Evolutionary conservation across 1,139 yeast genomes (phyloP).

Genomic region (Magnusiomyces clavatus): DNA sequence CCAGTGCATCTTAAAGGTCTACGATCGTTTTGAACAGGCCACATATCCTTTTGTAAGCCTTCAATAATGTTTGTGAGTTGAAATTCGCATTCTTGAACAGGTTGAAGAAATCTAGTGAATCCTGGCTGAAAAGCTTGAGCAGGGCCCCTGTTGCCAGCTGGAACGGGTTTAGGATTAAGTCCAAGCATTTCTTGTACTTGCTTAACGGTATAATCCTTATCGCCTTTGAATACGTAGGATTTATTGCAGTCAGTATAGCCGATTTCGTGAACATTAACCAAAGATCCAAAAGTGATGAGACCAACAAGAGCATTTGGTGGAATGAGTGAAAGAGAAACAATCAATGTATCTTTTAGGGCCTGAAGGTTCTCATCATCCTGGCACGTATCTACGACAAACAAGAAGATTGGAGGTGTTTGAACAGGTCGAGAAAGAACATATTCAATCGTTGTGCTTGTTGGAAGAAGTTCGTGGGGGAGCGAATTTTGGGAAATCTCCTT

Average conservation of each 20-base stretch:
- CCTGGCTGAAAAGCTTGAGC: conserved; percentile 28
- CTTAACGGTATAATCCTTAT: conserved; percentile 72
- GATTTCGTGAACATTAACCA: conserved; percentile 89
- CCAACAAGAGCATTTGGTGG: conserved; percentile 95
- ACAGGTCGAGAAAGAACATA: conserved; percentile 85
- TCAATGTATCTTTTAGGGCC: conserved; percentile 80
- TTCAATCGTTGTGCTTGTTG: conserved; percentile 79
- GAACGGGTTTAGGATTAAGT: conserved; percentile 32
- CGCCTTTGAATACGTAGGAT: conserved; percentile 87
- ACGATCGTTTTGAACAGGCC: conserved; percentile 85
- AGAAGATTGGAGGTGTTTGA: conserved; percentile 84
- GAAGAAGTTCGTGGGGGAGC: conserved; percentile 79
- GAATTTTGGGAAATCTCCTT: conserved; percentile 76
- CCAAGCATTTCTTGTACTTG: conserved; percentile 73
- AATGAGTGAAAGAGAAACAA: conserved; percentile 70
- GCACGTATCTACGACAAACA: conserved; percentile 86
- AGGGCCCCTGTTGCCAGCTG: conserved; percentile 1
- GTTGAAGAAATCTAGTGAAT: conserved; percentile 71
- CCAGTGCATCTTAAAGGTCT: conserved; percentile 93
- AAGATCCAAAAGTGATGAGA: conserved; percentile 86
- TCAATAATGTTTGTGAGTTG: conserved; percentile 78
- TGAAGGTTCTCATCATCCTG: conserved; percentile 90
- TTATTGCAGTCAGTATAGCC: conserved; percentile 72
- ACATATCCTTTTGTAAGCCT: conserved; percentile 73
- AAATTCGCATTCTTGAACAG: conserved; percentile 80